Evolutionary conservation across 2,329 filamentous ascomycete genomes (phyloP), one percentile per base, ranked within the genome.

Genomic region (Pseudogymnoascus sp.): DNA sequence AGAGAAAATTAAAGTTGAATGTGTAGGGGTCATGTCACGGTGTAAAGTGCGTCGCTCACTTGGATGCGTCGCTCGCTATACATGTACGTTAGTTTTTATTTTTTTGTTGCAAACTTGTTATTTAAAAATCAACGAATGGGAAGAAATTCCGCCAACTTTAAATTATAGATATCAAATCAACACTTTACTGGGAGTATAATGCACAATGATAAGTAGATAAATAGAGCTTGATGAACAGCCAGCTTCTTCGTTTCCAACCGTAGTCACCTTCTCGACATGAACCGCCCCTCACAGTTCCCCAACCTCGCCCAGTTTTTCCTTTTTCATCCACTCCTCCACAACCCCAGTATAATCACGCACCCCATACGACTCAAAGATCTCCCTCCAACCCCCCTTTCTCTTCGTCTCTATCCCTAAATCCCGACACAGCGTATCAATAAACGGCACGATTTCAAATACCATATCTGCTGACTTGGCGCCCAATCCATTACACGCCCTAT

Each of bases 391-490:
- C 23, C 69, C 66, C 75, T 87, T 87, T 28, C 83, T 76, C 66
- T 81, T 77, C 14, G 76, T 75, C 19, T 79, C 74, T 60, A 91
- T 72, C 0, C 83, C 87, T 63, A 91, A 68, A 70, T 92, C 89
- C 5, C 76, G 74, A 65, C 89, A 70, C 69, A 92, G 71, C 68
- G 85, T 68, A 72, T 92, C 89, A 12, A 90, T 71, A 61, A 90
- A 93, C 3, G 88, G 88, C 60, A 92, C 72, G 0, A 82, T 82
- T 71, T 93, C 90, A 69, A 92, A 92, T 14, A 90, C 84, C 67
- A 91, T 87, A 70, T 89, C 87, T 0, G 86, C 85, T 61, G 80
- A 79, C 69, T 78, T 79, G 42, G 77, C 77, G 1, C 88, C 88
- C 67, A 84, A 84, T 0, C 87, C 87, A 5, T 77, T 80, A 1